phyloP scores from a whole-genome alignment of 1,139 yeast species.

The Hemisphaericaspora xylofermentans region DNA sequence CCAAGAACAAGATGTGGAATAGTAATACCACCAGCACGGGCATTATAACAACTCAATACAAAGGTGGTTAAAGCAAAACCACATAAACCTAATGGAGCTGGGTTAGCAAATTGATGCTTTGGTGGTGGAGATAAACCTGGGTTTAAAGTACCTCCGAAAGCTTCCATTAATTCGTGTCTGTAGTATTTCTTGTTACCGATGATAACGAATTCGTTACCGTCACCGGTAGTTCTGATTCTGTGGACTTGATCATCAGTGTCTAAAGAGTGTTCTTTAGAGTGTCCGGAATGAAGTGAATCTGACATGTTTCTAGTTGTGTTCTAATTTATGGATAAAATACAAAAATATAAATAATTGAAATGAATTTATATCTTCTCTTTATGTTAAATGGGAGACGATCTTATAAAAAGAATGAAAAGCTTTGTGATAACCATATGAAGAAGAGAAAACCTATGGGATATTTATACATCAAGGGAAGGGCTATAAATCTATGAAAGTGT shows the following conservation, averaged over 20 bases:
- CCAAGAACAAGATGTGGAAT: constrained; percentile 44
- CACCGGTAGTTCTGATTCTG: constrained; percentile 5
- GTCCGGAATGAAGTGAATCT: constrained; percentile 3
- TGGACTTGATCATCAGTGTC: constrained; percentile 3
- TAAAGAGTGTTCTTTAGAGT: constrained; percentile 6
- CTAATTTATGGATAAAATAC: background rate
- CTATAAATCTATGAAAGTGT: too few relatives aligned
- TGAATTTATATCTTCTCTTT: background rate
- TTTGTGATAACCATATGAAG: background rate
- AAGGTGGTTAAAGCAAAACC: constrained; percentile 55
- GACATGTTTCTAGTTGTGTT: constrained; percentile 3
- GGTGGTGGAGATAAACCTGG: constrained; percentile 37
- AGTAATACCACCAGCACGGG: constrained; percentile 40
- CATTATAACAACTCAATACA: constrained; percentile 42
- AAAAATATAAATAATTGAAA: background rate
- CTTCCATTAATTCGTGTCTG: constrained; percentile 32
- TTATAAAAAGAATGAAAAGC: background rate
- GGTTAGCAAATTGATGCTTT: constrained; percentile 45
- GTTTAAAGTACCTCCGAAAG: constrained; percentile 42
- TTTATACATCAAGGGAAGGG: background rate
- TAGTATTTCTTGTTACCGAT: constrained; percentile 23
- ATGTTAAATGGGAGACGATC: constrained; percentile 2
- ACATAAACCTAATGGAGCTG: constrained; percentile 60
- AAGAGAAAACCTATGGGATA: background rate
- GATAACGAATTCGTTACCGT: constrained; percentile 7